phyloP scores from a whole-genome alignment of 345 rosid species.

The Streptanthus diversifolius region DNA sequence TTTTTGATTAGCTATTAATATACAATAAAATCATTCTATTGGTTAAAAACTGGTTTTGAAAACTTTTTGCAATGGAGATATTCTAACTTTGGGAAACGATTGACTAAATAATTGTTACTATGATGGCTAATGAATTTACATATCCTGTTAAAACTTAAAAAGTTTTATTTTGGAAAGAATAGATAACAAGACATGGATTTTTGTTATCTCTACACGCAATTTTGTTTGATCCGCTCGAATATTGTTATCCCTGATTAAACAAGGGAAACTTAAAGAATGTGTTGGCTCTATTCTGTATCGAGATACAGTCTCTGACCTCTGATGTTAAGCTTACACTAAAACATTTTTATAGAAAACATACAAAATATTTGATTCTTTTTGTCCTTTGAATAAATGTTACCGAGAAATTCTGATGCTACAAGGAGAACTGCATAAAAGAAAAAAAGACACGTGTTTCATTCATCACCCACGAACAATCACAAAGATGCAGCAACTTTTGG shows the following conservation, averaged over 20 bases:
- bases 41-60: too few species aligned
- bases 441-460: neutral
- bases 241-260: too few species aligned
- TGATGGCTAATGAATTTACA: too few species aligned
- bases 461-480: neutral
- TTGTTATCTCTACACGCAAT: too few species aligned
- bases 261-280: neutral
- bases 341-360: slow-evolving; percentile 25
- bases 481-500: slow-evolving; percentile 9
- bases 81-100: too few species aligned
- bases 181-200: too few species aligned
- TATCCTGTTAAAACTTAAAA: too few species aligned
- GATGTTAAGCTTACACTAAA: slow-evolving; percentile 14
- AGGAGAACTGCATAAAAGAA: neutral
- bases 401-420: slow-evolving; percentile 8
- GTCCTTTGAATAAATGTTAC: slow-evolving; percentile 26
- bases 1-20: too few species aligned
- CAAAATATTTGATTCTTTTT: slow-evolving; percentile 35
- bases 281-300: neutral
- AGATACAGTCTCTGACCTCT: slow-evolving; percentile 19
- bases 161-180: too few species aligned
- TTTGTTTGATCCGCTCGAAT: neutral
- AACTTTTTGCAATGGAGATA: too few species aligned
- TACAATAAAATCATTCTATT: too few species aligned
- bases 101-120: too few species aligned